These are phyloP conservation scores for Cordyceps farinosa DNA, from an alignment of 2,329 filamentous ascomycete species.

Conservation along the genomic window DNA sequence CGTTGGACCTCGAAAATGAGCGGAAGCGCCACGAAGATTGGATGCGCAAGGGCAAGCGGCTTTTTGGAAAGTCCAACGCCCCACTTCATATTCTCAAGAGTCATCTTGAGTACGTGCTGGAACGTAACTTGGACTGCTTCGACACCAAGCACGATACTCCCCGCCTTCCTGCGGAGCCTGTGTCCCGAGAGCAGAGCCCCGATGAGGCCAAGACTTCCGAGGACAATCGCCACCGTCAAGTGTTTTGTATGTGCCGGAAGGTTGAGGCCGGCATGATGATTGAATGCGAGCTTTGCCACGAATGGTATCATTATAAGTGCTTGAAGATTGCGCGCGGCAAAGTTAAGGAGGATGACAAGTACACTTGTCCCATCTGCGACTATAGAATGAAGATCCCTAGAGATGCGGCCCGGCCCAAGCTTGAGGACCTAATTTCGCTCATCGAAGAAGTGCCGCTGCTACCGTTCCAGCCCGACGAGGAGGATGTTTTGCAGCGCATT, in stretches of 20 bases:
- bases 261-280: slow-evolving; percentile 99
- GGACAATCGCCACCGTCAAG: slow-evolving; percentile 65
- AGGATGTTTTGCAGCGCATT: slow-evolving; percentile 79
- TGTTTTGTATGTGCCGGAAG: slow-evolving; percentile 94
- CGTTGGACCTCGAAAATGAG: slow-evolving; percentile 88
- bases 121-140: slow-evolving; percentile 87
- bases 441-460: slow-evolving; percentile 75
- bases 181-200: slow-evolving; percentile 73
- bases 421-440: slow-evolving; percentile 83
- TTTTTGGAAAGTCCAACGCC: slow-evolving; percentile 97
- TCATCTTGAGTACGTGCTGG: slow-evolving; percentile 89
- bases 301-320: slow-evolving; percentile 99
- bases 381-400: slow-evolving; percentile 96
- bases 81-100: slow-evolving; percentile 92
- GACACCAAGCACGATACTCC: slow-evolving; percentile 81
- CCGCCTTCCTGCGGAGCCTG: slow-evolving; percentile 83
- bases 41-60: slow-evolving; percentile 97
- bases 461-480: slow-evolving; percentile 95
- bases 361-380: slow-evolving; percentile 96
- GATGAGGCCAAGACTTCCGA: slow-evolving; percentile 54
- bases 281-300: slow-evolving; percentile 95
- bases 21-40: slow-evolving; percentile 95
- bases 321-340: slow-evolving; percentile 96
- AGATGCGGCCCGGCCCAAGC: slow-evolving; percentile 89
- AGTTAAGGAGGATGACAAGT: slow-evolving; percentile 97